Evolutionary conservation across 2,329 filamentous ascomycete species (phyloP).

Genomic region (Helotiales sp.): DNA sequence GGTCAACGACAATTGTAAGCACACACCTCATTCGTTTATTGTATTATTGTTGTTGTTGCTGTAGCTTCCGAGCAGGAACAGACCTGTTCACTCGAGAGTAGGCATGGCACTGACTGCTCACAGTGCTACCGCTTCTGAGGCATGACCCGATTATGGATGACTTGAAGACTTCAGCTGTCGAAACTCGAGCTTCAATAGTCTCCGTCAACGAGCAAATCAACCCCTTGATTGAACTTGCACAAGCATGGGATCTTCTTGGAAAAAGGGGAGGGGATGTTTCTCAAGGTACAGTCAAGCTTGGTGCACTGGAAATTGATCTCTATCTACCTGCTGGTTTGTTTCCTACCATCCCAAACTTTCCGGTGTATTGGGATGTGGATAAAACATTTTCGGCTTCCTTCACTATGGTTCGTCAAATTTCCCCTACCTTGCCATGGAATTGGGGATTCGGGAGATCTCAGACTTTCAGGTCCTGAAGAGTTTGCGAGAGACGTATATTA

Average conservation of each 20-base stretch:
- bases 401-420: constrained; percentile 42
- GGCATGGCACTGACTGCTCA: too few relatives aligned
- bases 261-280: constrained; percentile 56
- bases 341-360: constrained; percentile 21
- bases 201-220: constrained; percentile 36
- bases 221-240: constrained; percentile 40
- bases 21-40: too few relatives aligned
- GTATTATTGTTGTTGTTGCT: too few relatives aligned
- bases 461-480: too few relatives aligned
- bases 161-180: constrained; percentile 54
- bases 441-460: constrained; percentile 43
- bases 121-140: constrained; percentile 63
- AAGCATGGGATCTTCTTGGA: constrained; percentile 31
- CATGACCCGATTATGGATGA: constrained; percentile 39
- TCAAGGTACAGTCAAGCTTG: constrained; percentile 44
- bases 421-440: constrained; percentile 53
- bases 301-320: constrained; percentile 16
- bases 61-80: too few relatives aligned
- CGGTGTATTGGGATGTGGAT: constrained; percentile 31
- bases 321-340: constrained; percentile 25
- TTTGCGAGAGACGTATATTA: too few relatives aligned
- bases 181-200: constrained; percentile 40
- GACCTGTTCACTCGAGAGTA: too few relatives aligned
- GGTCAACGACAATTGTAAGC: constrained; percentile 73
- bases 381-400: constrained; percentile 21